phyloP scores from a whole-genome alignment of 2,329 filamentous ascomycete species.

The Exophiala sideris region DNA sequence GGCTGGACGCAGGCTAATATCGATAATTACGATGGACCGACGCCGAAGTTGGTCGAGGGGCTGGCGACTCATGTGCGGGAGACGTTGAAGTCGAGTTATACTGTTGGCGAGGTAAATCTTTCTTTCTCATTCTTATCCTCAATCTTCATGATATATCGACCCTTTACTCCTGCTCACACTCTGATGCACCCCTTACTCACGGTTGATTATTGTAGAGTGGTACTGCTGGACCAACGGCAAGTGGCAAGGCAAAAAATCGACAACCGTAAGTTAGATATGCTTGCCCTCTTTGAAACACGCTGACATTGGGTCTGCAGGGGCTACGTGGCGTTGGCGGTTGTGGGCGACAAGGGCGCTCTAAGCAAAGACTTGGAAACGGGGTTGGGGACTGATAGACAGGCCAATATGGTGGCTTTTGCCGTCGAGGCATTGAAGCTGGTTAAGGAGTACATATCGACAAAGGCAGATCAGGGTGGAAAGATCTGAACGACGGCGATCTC shows the following conservation, averaged over 20 bases:
- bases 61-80: constrained; percentile 56
- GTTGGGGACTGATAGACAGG: constrained; percentile 51
- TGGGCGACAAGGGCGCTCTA: constrained; percentile 46
- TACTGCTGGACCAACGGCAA: constrained; percentile 60
- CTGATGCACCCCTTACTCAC: not conserved
- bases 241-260: constrained; percentile 54
- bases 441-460: constrained; percentile 50
- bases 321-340: constrained; percentile 63
- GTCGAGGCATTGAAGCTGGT: constrained; percentile 55
- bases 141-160: too few relatives aligned
- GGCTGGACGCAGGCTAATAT: constrained; percentile 58
- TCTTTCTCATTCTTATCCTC: constrained; percentile 16
- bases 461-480: constrained; percentile 6
- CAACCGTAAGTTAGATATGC: constrained; percentile 44
- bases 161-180: not conserved
- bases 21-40: constrained; percentile 58
- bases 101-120: constrained; percentile 20
- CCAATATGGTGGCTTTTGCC: constrained; percentile 63
- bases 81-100: constrained; percentile 55
- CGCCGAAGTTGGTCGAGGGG: constrained; percentile 54
- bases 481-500: constrained; percentile 1
- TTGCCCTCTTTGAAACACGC: not conserved
- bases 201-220: constrained; percentile 48
- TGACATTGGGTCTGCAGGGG: constrained; percentile 40
- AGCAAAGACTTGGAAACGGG: constrained; percentile 57